Percentiles rank a stretch among this genome's conserved stretches.
These are phyloP conservation scores for Peniophora sp. DNA, from an alignment of 1,284 basidiomycete species.

Conservation along the genomic window DNA sequence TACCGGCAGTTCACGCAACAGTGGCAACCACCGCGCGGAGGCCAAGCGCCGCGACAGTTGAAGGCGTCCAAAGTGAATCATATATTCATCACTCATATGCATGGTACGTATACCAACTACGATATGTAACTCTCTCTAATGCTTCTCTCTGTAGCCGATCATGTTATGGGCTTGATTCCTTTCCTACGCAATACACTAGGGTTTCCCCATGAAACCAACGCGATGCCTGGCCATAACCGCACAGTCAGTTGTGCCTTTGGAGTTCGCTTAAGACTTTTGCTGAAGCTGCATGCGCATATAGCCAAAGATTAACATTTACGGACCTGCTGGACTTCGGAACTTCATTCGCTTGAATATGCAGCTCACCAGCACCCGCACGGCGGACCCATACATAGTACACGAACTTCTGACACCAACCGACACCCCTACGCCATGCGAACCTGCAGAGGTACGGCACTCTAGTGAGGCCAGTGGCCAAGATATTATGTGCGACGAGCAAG, in stretches of 20 bases:
- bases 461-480: constrained; percentile 68
- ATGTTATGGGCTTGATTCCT: constrained; percentile 74
- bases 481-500: constrained; percentile 52
- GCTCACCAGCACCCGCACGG: constrained; percentile 60
- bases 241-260: constrained; percentile 9
- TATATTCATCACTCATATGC: constrained; percentile 88
- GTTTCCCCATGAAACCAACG: constrained; percentile 21
- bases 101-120: constrained; percentile 37
- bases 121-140: background rate
- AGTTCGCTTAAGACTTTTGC: background rate
- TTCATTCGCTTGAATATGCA: constrained; percentile 71
- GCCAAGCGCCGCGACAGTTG: constrained; percentile 22
- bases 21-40: constrained; percentile 19
- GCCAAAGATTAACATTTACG: constrained; percentile 73
- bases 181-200: constrained; percentile 61
- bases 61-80: constrained; percentile 54
- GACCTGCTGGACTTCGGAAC: constrained; percentile 74
- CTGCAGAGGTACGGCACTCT: constrained; percentile 35
- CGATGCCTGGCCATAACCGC: constrained; percentile 11
- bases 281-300: constrained; percentile 16
- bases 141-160: constrained; percentile 50
- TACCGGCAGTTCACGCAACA: constrained; percentile 38
- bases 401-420: constrained; percentile 63
- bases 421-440: constrained; percentile 39
- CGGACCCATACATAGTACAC: constrained; percentile 72